A percentile compares a stretch with the other conserved stretches of the same genome.
These are phyloP conservation scores for Eucalyptus pumila DNA, from an alignment of 345 rosid species.

Conservation along the genomic window DNA sequence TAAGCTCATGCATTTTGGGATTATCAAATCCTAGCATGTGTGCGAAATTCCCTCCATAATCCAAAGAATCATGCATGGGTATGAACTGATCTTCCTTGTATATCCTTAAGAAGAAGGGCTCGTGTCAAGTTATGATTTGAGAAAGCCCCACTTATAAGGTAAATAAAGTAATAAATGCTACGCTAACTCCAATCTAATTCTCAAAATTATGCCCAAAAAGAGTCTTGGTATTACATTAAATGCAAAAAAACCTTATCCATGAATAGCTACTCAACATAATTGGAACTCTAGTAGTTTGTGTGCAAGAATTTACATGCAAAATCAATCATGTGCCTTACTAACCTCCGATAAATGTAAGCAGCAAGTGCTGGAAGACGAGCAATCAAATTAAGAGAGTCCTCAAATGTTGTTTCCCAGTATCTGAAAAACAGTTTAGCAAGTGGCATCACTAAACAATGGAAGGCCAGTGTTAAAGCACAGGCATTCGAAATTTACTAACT, in stretches of 20 bases:
- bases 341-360: constrained; percentile 88
- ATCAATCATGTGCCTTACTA: neutral
- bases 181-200: neutral
- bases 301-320: neutral
- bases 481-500: constrained; percentile 30
- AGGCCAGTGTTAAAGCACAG: neutral
- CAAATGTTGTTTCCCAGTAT: constrained; percentile 96
- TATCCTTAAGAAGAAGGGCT: constrained; percentile 29
- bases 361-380: constrained; percentile 88
- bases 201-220: neutral
- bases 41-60: constrained; percentile 87
- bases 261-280: too few species aligned
- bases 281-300: too few species aligned
- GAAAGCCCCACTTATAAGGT: neutral
- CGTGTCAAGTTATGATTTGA: neutral
- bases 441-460: neutral
- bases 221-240: neutral
- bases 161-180: neutral
- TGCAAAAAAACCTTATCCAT: neutral
- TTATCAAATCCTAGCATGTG: constrained; percentile 88
- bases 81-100: constrained; percentile 68
- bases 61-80: constrained; percentile 60
- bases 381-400: constrained; percentile 85
- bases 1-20: constrained; percentile 83
- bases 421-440: constrained; percentile 18